Base-by-base conservation (phyloP, 2,329 filamentous ascomycete species). In the Drechslerella dactyloides region DNA sequence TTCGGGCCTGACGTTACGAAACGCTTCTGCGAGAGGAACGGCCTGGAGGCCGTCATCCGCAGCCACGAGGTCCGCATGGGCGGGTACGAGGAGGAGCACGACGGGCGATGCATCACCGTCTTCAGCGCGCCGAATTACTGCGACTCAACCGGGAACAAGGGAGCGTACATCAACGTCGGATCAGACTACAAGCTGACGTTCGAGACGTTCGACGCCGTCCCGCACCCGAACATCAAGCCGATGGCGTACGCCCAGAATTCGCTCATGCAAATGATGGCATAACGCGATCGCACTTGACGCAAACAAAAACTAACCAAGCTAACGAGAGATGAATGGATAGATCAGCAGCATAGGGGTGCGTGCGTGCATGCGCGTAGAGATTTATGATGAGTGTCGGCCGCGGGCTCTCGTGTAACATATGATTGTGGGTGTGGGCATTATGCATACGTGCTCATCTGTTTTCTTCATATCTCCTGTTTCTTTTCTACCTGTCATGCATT, bases 51-150 rank as follows among this genome's bases (percentile, higher is more conserved):
- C 51, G 89, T 99, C 75, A 99, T 99, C 77, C 89, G 94, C 76
- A 96, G 92, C 78, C 94, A 99, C 82, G 94, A 99, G 80, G 94
- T 99, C 27, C 88, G 94, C 77, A 99, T 99, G 94, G 93, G 94
- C 72, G 94, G 94, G n/a, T 99, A 97, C 78, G 93, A 99, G 80
- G 90, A 96, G 75, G 93, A 99, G 83, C 94, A 99, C 79, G 90
- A 94, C 77, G 94, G 93, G 74, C 89, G 87, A 76, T 99, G 94
- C 80, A 97, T 99, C 77, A 99, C 94, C 52, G 94, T 99, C 76
- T 99, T 99, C 84, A 97, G 93, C 44, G 94, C 94, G 24, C 94
- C 94, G 42, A 96, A 88, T 80, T 99, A 99, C 80, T 99, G 94
- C 81, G 94, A 99, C 79, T 91, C 91, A 77, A 97, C 94, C 0